Percentiles rank a stretch among this genome's conserved stretches.
phyloP scores from a whole-genome alignment of 768 basidiomycete species.

The Panaeolus papilionaceus region DNA sequence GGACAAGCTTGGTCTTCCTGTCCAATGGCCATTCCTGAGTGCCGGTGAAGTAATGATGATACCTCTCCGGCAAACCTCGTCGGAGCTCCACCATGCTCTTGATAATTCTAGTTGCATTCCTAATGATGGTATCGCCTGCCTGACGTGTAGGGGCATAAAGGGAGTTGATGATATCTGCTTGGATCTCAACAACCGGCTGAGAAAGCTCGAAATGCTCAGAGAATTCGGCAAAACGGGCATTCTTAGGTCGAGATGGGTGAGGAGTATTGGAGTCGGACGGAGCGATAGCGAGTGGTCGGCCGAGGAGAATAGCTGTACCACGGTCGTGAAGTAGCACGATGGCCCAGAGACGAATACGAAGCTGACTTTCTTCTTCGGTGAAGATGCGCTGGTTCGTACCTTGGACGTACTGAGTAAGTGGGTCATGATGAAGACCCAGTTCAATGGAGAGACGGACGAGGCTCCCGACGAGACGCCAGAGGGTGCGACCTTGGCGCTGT shows the following conservation, averaged over 20 bases:
- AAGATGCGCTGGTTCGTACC: slow-evolving; percentile 53
- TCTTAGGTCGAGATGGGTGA: slow-evolving; percentile 59
- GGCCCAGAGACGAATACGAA: slow-evolving; percentile 84
- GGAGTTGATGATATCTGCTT: slow-evolving; percentile 89
- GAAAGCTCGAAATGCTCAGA: slow-evolving; percentile 84
- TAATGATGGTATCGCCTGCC: slow-evolving; percentile 71
- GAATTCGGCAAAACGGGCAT: slow-evolving; percentile 51
- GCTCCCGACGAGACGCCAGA: slow-evolving; percentile 89
- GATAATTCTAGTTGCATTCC: slow-evolving; percentile 80
- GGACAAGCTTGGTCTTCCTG: slow-evolving; percentile 67
- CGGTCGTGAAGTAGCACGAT: slow-evolving; percentile 88
- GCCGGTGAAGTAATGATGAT: slow-evolving; percentile 78
- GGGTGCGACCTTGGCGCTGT: slow-evolving; percentile 86
- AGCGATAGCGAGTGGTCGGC: slow-evolving; percentile 82
- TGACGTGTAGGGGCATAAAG: slow-evolving; percentile 81
- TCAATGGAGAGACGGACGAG: slow-evolving; percentile 84
- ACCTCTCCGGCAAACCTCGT: slow-evolving; percentile 70
- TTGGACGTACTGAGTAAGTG: slow-evolving; percentile 61
- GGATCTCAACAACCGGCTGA: slow-evolving; percentile 79
- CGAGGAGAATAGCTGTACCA: slow-evolving; percentile 86
- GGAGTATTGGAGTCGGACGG: slow-evolving; percentile 88
- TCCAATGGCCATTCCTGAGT: slow-evolving; percentile 78
- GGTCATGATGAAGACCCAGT: slow-evolving; percentile 87
- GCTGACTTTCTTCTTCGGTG: slow-evolving; percentile 76
- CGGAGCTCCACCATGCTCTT: slow-evolving; percentile 78